Percentiles rank a stretch among this genome's conserved stretches.
Conservation (phyloP, 495 filamentous ascomycete species). For the Evernia prunastri region DNA sequence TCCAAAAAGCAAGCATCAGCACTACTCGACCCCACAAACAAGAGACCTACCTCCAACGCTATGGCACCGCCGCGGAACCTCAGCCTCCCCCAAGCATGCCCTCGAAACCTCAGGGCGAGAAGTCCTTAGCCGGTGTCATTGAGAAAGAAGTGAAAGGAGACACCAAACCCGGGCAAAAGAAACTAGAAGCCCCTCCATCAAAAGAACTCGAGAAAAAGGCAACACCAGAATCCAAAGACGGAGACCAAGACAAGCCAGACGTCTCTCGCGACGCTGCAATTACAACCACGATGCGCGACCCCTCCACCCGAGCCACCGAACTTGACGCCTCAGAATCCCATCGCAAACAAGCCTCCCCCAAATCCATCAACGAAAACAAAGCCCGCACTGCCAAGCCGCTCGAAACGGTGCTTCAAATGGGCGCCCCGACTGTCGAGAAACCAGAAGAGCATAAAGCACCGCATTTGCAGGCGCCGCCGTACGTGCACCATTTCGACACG, state of each 20-base stretch:
- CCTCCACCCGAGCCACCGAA: constrained; percentile 21
- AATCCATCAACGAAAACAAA: constrained; percentile 19
- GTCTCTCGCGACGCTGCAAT: constrained; percentile 17
- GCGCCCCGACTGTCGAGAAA: constrained; percentile 32
- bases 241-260: constrained; percentile 21
- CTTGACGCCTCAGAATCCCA: constrained; percentile 29
- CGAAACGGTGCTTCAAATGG: constrained; percentile 59
- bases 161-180: constrained; percentile 18
- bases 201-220: constrained; percentile 25
- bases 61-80: constrained; percentile 45
- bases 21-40: constrained; percentile 38
- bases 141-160: constrained; percentile 25
- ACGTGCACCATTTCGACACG: constrained; percentile 95
- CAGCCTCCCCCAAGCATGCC: constrained; percentile 33
- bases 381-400: constrained; percentile 43
- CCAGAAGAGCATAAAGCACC: constrained; percentile 47
- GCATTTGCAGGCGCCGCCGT: constrained; percentile 64
- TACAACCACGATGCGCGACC: constrained; percentile 10
- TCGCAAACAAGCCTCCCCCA: constrained; percentile 31
- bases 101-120: constrained; percentile 15
- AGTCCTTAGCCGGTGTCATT: constrained; percentile 24
- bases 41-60: constrained; percentile 44
- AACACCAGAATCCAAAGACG: constrained; percentile 24
- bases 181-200: constrained; percentile 23
- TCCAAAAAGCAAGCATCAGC: constrained; percentile 33